Evolutionary conservation across 1,139 yeast species (phyloP).

Genomic region (Protomyces pachydermus): DNA sequence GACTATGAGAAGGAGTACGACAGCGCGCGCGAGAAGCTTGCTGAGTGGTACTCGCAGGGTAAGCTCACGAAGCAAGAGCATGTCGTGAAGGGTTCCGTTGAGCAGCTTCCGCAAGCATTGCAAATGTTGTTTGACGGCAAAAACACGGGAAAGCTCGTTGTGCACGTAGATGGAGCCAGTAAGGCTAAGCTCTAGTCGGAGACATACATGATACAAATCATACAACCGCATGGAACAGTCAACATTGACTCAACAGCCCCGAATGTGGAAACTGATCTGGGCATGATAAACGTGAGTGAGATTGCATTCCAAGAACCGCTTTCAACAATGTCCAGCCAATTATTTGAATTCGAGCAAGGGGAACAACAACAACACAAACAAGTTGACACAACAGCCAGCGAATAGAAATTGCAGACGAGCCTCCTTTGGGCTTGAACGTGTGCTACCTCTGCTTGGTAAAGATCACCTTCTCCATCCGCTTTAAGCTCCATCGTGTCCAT

Average conservation of each 20-base stretch:
- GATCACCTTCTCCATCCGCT: not conserved
- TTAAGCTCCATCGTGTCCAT: not conserved
- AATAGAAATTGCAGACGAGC: too few species aligned
- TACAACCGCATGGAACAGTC: too few species aligned
- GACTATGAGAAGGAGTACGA: constrained; percentile 24
- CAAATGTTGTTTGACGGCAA: constrained; percentile 27
- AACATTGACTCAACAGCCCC: too few species aligned
- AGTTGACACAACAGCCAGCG: too few species aligned
- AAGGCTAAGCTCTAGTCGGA: not conserved
- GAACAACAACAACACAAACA: too few species aligned
- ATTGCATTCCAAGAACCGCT: too few species aligned
- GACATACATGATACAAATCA: not conserved
- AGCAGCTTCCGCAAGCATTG: constrained; percentile 25
- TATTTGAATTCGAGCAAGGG: too few species aligned
- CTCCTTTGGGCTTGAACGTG: too few species aligned
- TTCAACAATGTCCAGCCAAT: too few species aligned
- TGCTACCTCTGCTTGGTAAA: not conserved
- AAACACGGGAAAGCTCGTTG: constrained; percentile 29
- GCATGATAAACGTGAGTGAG: too few species aligned
- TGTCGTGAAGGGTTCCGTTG: constrained; percentile 27
- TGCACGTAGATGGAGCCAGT: not conserved
- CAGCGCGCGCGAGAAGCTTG: constrained; percentile 23
- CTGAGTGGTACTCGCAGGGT: constrained; percentile 27
- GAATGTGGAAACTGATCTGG: too few species aligned
- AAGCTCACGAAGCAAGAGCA: constrained; percentile 25